Evolutionary conservation across 202 grass and related monocot species (phyloP), one percentile per base, ranked within the genome.

Genomic region (Bolboschoenoplectus hybrid): DNA sequence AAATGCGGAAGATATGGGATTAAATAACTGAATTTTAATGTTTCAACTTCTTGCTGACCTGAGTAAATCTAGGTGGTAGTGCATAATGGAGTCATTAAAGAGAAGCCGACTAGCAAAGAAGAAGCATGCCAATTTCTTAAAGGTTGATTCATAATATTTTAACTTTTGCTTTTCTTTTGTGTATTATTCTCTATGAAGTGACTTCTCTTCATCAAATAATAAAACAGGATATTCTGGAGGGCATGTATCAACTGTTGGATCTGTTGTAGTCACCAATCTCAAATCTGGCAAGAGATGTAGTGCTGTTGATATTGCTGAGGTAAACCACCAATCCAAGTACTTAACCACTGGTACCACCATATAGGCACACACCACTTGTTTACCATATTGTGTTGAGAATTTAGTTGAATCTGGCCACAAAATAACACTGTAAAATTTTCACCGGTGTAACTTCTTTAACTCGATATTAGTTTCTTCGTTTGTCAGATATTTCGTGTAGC

Each of bases 51-150:
- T 74, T 74, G 16, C 70, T 74, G 41, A 32, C 8, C 70, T 52
- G 52, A 56, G 50, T 58, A 52, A 58, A 57, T 92, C 85, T 86
- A 98, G 96, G 96, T 98, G 69, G 96, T 94, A 82, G 91, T 98
- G 79, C 93, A 98, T 95, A 72, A 98, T 83, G 93, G 96, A 83
- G 90, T 98, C 89, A 95, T 98, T 46, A 95, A 90, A 85, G 96
- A 98, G 89, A 98, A 98, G 73, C 96, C 96, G 68, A 89, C 67
- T 36, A 98, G 67, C 63, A 95, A 94, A 83, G 91, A 98, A 92
- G 93, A 98, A 98, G 96, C 96, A 49, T 90, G 89, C 2, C 90
- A 92, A 81, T 95, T 98, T 81, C 87, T 98, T 17, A 95, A 95
- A 94, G 96, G 96, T 98, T 65, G 38, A 36, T 63, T 81, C 8